phyloP scores from a whole-genome alignment of 169 alveolate species.

The Amoebophrya sp. region DNA sequence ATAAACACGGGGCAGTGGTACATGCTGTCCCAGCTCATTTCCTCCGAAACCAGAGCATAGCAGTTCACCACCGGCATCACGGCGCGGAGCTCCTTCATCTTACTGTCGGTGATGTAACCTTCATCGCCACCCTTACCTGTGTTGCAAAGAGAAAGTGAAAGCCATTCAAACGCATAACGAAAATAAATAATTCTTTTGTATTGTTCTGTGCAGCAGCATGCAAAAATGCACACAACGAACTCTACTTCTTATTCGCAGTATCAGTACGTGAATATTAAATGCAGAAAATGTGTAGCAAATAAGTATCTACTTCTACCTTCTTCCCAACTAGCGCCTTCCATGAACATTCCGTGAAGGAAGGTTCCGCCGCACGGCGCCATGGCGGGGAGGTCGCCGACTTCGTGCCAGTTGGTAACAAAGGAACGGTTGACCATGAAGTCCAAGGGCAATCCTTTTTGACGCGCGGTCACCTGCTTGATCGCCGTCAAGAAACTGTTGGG shows the following conservation, averaged over 20 bases:
- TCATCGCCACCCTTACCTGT: slow-evolving; percentile 72
- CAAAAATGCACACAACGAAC: too few species aligned
- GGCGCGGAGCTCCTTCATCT: slow-evolving; percentile 78
- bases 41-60: slow-evolving; percentile 68
- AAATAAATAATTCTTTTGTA: too few species aligned
- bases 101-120: slow-evolving; percentile 77
- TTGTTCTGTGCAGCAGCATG: too few species aligned
- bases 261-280: too few species aligned
- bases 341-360: slow-evolving; percentile 69
- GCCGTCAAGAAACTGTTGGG: slow-evolving; percentile 93
- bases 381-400: slow-evolving; percentile 20
- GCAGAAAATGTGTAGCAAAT: background rate
- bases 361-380: background rate
- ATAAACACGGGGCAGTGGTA: slow-evolving; percentile 85
- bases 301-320: slow-evolving; percentile 42
- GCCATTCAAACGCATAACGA: too few species aligned
- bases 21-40: slow-evolving; percentile 66
- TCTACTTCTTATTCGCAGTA: too few species aligned
- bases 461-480: slow-evolving; percentile 84
- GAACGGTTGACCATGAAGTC: slow-evolving; percentile 66
- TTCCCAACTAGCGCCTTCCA: slow-evolving; percentile 92
- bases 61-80: slow-evolving; percentile 80
- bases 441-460: slow-evolving; percentile 74
- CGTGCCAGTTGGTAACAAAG: slow-evolving; percentile 26
- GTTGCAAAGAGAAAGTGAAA: background rate